Conservation (phyloP, 768 basidiomycete genomes). For the Cytidiella melzeri region DNA sequence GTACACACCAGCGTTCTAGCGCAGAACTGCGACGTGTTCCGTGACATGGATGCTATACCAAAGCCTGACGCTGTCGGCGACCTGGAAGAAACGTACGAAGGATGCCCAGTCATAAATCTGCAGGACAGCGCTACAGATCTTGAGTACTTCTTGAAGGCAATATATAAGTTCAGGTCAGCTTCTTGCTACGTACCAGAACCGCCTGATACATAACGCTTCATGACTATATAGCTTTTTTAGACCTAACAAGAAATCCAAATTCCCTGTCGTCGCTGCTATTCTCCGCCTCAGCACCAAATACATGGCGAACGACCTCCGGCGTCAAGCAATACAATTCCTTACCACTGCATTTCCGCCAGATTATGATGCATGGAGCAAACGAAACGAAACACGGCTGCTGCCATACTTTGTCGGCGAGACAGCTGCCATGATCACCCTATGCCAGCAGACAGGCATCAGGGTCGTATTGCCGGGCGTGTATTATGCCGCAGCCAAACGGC, state of each 20-base stretch:
- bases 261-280: constrained; percentile 5
- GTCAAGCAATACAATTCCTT: constrained; percentile 14
- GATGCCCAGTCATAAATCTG: background rate
- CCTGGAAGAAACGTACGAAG: constrained; percentile 2
- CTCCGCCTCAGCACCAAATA: constrained; percentile 21
- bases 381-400: constrained; percentile 2
- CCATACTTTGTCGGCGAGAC: constrained; percentile 7
- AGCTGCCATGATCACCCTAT: constrained; percentile 9
- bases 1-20: constrained; percentile 19
- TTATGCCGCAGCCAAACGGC: constrained; percentile 8
- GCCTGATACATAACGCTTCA: no score
- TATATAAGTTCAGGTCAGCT: constrained; percentile 5
- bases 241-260: constrained; percentile 9
- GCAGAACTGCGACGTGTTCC: constrained; percentile 16
- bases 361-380: constrained; percentile 8
- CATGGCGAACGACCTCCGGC: constrained; percentile 8
- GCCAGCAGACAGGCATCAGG: constrained; percentile 12
- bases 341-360: constrained; percentile 15
- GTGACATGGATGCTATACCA: constrained; percentile 18
- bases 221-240: constrained; percentile 6
- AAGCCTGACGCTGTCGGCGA: constrained; percentile 5
- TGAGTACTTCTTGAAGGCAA: constrained; percentile 5
- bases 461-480: constrained; percentile 13
- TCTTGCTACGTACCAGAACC: no score
- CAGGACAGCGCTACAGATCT: constrained; percentile 2